These are phyloP conservation scores for Trichoderma sp. DNA, from an alignment of 2,329 filamentous ascomycete genomes.

Conservation along the genomic window DNA sequence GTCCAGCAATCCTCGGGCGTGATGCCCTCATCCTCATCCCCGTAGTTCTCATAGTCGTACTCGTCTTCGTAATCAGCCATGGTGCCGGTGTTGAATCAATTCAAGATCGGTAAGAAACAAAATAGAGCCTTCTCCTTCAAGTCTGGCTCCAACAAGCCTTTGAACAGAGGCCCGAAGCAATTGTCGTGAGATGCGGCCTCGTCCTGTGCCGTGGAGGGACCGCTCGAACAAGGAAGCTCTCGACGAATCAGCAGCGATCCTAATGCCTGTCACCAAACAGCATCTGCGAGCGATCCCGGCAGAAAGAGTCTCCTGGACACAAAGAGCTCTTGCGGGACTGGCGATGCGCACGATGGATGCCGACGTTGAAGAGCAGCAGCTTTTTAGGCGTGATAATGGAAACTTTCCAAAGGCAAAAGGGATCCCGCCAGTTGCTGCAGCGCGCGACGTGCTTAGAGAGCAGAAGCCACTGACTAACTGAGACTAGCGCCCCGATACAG, in stretches of 20 bases:
- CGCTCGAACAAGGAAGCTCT: conserved; percentile 35
- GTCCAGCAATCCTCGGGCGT: conserved; percentile 98
- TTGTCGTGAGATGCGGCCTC: conserved; percentile 19
- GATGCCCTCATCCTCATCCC: conserved; percentile 71
- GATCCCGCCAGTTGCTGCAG: conserved; percentile 22
- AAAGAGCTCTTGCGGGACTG: conserved; percentile 30
- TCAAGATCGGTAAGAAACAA: neutral
- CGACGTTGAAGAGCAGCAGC: conserved; percentile 34
- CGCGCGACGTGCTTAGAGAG: conserved; percentile 26
- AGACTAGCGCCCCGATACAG: conserved; percentile 27
- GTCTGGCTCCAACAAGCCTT: neutral
- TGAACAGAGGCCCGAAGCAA: neutral
- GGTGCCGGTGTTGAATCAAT: conserved; percentile 31
- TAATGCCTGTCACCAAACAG: conserved; percentile 40
- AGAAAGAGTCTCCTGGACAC: conserved; percentile 32
- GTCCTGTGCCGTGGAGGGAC: conserved; percentile 22
- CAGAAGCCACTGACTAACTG: neutral
- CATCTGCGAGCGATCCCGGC: conserved; percentile 38
- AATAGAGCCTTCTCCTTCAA: neutral
- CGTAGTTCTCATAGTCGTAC: conserved; percentile 71
- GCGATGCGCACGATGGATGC: conserved; percentile 33
- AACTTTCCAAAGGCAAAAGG: conserved; percentile 19
- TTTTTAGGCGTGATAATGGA: conserved; percentile 33
- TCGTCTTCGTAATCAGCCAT: conserved; percentile 63
- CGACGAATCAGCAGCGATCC: conserved; percentile 40